A percentile compares a stretch with the other conserved stretches of the same genome.
phyloP scores from a whole-genome alignment of 148 eudicot genomes.

The Mesembryanthemum crystallinum region DNA sequence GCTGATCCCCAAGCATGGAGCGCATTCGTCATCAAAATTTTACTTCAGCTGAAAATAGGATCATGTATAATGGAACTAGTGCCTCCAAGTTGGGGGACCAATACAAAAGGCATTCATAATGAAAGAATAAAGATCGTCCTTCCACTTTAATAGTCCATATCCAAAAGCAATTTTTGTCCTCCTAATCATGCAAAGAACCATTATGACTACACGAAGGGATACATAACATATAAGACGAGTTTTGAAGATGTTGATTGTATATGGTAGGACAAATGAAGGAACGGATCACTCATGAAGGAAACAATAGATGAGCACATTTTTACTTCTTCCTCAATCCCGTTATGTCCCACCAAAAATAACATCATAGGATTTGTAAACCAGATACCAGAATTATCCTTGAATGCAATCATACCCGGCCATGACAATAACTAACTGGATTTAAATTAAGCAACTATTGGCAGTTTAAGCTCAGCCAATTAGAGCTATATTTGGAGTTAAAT shows the following conservation, averaged over 20 bases:
- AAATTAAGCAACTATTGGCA: background rate
- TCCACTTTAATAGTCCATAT: slow-evolving; percentile 8
- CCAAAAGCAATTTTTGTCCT: slow-evolving; percentile 9
- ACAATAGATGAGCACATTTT: background rate
- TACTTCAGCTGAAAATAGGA: slow-evolving; percentile 11
- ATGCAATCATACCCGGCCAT: background rate
- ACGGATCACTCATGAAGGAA: background rate
- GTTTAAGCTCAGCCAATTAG: background rate
- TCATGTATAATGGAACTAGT: slow-evolving; percentile 12
- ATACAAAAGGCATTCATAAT: background rate
- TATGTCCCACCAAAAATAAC: background rate
- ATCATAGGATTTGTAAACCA: background rate
- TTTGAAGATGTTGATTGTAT: background rate
- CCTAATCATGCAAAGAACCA: slow-evolving; percentile 1
- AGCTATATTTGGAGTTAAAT: background rate
- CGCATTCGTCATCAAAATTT: background rate
- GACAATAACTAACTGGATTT: background rate
- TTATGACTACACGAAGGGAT: background rate
- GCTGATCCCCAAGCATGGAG: background rate
- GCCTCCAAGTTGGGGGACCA: slow-evolving; percentile 15
- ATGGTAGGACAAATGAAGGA: background rate
- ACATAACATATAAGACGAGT: background rate
- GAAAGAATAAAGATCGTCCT: slow-evolving; percentile 12
- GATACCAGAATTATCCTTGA: background rate
- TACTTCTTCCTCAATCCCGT: background rate